Percentiles rank a stretch among this genome's conserved stretches.
These are phyloP conservation scores for Hypoxylon lienhwacheense DNA, from an alignment of 495 filamentous ascomycete genomes.

Conservation along the genomic window DNA sequence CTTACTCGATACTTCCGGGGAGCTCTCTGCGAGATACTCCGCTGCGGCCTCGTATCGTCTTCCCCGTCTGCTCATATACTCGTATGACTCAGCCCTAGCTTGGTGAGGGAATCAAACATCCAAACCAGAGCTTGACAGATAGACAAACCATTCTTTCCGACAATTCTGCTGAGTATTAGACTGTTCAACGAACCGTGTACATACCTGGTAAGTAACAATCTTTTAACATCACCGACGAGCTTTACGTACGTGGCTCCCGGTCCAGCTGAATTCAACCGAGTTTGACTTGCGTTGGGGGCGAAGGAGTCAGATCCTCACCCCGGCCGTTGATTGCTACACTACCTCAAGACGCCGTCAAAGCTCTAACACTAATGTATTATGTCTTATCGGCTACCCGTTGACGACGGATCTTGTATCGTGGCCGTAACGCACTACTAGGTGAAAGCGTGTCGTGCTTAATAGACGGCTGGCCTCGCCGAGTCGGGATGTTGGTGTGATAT, in stretches of 20 bases:
- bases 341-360: slow-evolving; percentile 11
- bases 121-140: not conserved
- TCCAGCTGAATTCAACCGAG: slow-evolving; percentile 19
- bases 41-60: too few species aligned
- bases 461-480: slow-evolving; percentile 13
- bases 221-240: slow-evolving; percentile 2
- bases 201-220: not conserved
- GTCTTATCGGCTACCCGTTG: slow-evolving; percentile 19
- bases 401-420: slow-evolving; percentile 22
- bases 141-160: too few species aligned
- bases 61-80: too few species aligned
- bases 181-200: too few species aligned
- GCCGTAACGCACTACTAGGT: too few species aligned
- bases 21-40: not conserved
- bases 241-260: not conserved
- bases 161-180: too few species aligned
- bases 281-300: slow-evolving; percentile 11
- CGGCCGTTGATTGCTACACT: too few species aligned
- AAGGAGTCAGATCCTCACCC: slow-evolving; percentile 12
- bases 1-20: not conserved
- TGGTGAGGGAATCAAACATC: not conserved
- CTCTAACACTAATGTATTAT: slow-evolving; percentile 24
- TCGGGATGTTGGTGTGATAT: slow-evolving; percentile 2
- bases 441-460: slow-evolving; percentile 29
- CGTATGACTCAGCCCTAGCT: slow-evolving; percentile 20